Percentiles rank a stretch among this genome's conserved stretches.
These are phyloP conservation scores for Penicillium bialowiezense DNA, from an alignment of 495 filamentous ascomycete species.

Conservation along the genomic window DNA sequence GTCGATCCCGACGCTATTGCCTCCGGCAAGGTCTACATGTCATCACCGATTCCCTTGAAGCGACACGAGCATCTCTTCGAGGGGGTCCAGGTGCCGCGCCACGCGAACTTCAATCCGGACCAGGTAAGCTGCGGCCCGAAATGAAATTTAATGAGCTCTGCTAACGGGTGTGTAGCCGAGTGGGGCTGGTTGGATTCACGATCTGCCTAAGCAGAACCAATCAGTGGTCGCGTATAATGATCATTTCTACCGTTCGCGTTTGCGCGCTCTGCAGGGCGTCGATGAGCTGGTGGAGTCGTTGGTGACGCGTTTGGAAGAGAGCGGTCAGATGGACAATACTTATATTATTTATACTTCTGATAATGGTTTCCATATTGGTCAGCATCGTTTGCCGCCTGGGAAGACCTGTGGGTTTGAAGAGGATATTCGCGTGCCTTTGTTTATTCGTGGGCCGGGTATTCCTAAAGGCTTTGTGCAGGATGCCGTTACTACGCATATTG, in stretches of 20 bases:
- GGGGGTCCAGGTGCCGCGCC: slow-evolving; percentile 37
- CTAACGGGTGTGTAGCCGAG: slow-evolving; percentile 54
- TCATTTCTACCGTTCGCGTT: slow-evolving; percentile 61
- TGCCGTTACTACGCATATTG: slow-evolving; percentile 65
- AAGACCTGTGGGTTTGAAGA: slow-evolving; percentile 72
- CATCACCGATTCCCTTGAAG: slow-evolving; percentile 48
- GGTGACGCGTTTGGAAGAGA: slow-evolving; percentile 47
- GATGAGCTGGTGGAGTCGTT: slow-evolving; percentile 67
- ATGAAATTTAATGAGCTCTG: slow-evolving; percentile 48
- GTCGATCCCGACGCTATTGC: slow-evolving; percentile 31
- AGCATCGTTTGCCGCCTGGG: slow-evolving; percentile 68
- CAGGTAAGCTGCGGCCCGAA: slow-evolving; percentile 28
- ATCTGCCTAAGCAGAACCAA: slow-evolving; percentile 49
- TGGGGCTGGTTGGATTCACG: slow-evolving; percentile 61
- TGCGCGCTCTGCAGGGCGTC: slow-evolving; percentile 63
- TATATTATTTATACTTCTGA: slow-evolving; percentile 72
- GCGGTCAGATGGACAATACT: slow-evolving; percentile 60
- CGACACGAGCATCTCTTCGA: slow-evolving; percentile 39
- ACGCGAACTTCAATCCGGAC: slow-evolving; percentile 44
- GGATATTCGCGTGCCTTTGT: slow-evolving; percentile 69
- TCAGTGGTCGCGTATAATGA: slow-evolving; percentile 63
- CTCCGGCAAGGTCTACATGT: slow-evolving; percentile 29
- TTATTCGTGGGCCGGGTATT: slow-evolving; percentile 59
- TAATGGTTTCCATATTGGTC: slow-evolving; percentile 74
- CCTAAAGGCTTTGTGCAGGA: slow-evolving; percentile 41